Conservation (phyloP, 306 rosid genomes). For the Vigna mungo region DNA sequence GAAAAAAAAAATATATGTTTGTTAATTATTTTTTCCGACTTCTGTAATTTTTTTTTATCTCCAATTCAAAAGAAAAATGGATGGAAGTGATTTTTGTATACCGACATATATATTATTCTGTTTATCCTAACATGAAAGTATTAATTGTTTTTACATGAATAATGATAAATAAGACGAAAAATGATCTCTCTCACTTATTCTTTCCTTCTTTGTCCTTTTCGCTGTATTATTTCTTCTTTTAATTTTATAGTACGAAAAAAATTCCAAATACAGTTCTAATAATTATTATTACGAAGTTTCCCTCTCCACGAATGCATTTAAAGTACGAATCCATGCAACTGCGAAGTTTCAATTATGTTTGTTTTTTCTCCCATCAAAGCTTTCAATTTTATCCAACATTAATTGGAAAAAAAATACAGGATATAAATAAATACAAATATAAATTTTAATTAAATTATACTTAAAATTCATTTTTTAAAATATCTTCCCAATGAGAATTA, state of each 20-base stretch:
- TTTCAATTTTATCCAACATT: too few relatives aligned
- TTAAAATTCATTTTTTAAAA: too few relatives aligned
- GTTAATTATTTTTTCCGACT: background rate
- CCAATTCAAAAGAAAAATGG: background rate
- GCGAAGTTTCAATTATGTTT: background rate
- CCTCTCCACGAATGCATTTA: background rate
- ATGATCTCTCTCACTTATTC: background rate
- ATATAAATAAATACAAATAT: too few relatives aligned
- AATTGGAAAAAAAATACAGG: too few relatives aligned
- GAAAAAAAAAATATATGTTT: background rate
- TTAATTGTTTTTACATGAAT: background rate
- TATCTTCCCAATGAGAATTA: too few relatives aligned
- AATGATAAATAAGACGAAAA: background rate
- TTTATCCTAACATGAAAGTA: background rate
- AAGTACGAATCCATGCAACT: background rate
- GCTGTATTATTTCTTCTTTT: background rate
- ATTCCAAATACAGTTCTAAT: background rate
- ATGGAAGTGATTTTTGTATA: background rate
- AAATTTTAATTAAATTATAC: too few relatives aligned
- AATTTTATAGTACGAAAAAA: background rate
- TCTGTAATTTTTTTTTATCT: background rate
- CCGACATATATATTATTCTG: background rate
- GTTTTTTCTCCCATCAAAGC: background rate
- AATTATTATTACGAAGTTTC: background rate
- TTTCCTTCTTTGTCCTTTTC: background rate